Conservation (phyloP, 148 eudicot genomes). For the Arbutus unedo region DNA sequence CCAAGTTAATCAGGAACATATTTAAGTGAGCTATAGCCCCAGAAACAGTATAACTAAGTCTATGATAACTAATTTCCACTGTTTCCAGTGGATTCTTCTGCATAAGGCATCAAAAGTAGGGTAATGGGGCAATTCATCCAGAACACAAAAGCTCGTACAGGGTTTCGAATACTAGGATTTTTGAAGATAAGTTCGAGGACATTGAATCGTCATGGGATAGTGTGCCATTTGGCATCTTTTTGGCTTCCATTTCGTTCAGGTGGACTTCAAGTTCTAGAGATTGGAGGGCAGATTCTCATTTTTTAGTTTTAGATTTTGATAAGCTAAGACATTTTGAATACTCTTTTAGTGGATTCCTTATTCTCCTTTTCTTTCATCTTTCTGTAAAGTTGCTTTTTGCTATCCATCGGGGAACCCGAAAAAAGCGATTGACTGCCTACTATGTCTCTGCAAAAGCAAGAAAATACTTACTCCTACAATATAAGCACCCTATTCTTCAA, state of each 20-base stretch:
- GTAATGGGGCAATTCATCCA: neutral
- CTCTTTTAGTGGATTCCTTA: neutral
- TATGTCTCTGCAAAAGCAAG: neutral
- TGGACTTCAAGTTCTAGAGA: neutral
- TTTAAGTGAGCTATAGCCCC: neutral
- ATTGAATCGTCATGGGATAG: neutral
- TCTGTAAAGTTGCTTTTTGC: too few species aligned
- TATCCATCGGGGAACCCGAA: too few species aligned
- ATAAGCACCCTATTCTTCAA: neutral
- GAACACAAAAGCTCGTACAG: neutral
- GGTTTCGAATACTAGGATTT: neutral
- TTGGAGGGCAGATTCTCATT: neutral
- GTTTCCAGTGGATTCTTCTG: neutral
- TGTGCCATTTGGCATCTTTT: neutral
- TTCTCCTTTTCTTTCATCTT: neutral
- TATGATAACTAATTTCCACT: neutral
- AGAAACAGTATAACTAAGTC: neutral
- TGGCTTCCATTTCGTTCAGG: neutral
- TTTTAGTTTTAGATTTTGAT: neutral
- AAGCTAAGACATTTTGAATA: neutral
- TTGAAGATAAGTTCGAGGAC: neutral
- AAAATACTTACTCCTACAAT: neutral
- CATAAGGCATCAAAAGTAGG: slow-evolving; percentile 5
- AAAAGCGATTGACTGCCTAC: neutral
- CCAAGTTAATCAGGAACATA: neutral